These are phyloP conservation scores for Leucoagaricus sp. DNA, from an alignment of 1,284 basidiomycete species.

Conservation along the genomic window DNA sequence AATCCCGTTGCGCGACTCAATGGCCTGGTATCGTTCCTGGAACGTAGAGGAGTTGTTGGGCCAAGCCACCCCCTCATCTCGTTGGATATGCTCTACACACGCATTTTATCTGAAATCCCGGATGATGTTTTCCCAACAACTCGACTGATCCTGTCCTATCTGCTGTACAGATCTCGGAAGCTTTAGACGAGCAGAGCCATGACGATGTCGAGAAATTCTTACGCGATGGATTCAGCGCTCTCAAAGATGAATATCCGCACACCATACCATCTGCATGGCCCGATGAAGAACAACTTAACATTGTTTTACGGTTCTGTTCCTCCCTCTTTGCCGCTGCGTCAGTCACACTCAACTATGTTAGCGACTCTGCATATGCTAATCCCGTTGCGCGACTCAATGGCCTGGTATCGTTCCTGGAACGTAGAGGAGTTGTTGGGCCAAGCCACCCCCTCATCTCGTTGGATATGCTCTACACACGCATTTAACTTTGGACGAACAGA, in stretches of 20 bases:
- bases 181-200: not conserved
- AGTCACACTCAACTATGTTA: constrained; percentile 4
- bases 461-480: not conserved
- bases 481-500: constrained; percentile 2
- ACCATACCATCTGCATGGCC: not conserved
- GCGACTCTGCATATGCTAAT: not conserved
- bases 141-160: not conserved
- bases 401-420: not conserved
- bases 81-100: not conserved
- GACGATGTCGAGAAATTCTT: constrained; percentile 6
- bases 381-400: not conserved
- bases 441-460: not conserved
- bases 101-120: too few relatives aligned
- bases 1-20: not conserved
- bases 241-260: not conserved
- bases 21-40: not conserved
- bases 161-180: not conserved
- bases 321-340: too few relatives aligned
- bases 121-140: constrained; percentile 1
- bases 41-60: not conserved
- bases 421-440: not conserved
- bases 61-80: not conserved
- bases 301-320: too few relatives aligned
- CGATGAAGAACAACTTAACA: not conserved
- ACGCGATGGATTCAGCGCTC: not conserved